Evolutionary conservation across 352 stramenopile genomes (phyloP).

Genomic region (Pythium inflatum): DNA sequence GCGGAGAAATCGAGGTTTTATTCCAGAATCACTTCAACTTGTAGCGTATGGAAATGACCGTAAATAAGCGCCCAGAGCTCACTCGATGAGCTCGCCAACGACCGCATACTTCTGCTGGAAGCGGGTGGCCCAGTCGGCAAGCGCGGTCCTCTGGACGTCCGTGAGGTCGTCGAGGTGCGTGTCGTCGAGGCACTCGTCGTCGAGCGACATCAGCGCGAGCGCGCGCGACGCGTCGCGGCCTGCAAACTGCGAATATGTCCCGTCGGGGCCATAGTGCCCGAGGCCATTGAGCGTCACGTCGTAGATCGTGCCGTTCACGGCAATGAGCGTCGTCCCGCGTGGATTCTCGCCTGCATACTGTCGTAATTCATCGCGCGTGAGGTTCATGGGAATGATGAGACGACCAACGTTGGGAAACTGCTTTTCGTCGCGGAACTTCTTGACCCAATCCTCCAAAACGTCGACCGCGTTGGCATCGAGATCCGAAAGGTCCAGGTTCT

Average conservation of each 20-base stretch:
- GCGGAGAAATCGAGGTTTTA: slow-evolving; percentile 21
- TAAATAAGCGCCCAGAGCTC: neutral
- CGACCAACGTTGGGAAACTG: slow-evolving; percentile 91
- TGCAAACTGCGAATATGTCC: slow-evolving; percentile 93
- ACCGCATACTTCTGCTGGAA: slow-evolving; percentile 94
- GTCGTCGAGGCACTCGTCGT: slow-evolving; percentile 88
- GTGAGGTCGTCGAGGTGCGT: slow-evolving; percentile 80
- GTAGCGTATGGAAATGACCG: slow-evolving; percentile 17
- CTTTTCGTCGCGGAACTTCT: slow-evolving; percentile 86
- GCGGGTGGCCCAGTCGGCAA: slow-evolving; percentile 94
- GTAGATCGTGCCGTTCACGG: slow-evolving; percentile 88
- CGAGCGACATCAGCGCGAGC: slow-evolving; percentile 95
- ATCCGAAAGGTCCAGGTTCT: slow-evolving; percentile 53
- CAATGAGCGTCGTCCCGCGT: slow-evolving; percentile 89
- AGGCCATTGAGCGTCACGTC: slow-evolving; percentile 91
- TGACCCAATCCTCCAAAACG: slow-evolving; percentile 73
- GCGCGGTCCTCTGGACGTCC: slow-evolving; percentile 82
- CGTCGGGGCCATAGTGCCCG: slow-evolving; percentile 91
- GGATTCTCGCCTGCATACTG: slow-evolving; percentile 70
- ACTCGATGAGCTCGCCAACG: slow-evolving; percentile 65
- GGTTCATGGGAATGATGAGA: slow-evolving; percentile 61
- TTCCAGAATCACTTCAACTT: slow-evolving; percentile 31
- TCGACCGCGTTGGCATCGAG: slow-evolving; percentile 37
- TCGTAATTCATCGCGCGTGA: slow-evolving; percentile 71
- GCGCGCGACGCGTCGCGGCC: slow-evolving; percentile 93